Evolutionary conservation across 225 moss, liverwort and hornwort genomes (phyloP).

Genomic region (Bryum argenteum): DNA sequence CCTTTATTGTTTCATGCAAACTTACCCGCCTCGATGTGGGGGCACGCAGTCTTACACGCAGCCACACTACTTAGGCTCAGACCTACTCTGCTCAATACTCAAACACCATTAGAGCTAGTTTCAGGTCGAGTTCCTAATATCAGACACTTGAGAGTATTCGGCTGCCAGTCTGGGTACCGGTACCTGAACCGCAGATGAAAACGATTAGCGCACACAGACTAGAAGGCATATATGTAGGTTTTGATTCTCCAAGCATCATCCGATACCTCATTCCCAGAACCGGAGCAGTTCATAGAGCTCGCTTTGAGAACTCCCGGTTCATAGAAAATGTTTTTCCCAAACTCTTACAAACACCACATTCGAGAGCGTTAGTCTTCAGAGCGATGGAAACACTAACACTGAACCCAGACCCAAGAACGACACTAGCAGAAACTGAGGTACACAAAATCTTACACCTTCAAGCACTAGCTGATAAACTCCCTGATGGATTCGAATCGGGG

Average conservation of each 20-base stretch:
- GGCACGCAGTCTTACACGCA: neutral
- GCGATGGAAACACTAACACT: neutral
- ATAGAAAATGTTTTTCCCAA: neutral
- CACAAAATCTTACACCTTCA: neutral
- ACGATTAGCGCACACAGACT: neutral
- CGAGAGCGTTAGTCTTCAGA: too few species aligned
- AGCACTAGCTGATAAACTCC: neutral
- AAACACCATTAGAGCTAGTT: neutral
- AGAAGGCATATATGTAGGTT: neutral
- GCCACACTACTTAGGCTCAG: neutral
- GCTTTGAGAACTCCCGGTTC: neutral
- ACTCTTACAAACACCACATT: neutral
- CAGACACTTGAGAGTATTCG: neutral
- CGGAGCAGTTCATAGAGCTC: neutral
- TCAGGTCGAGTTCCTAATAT: neutral
- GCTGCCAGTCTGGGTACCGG: neutral
- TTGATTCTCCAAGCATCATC: neutral
- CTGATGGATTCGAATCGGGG: neutral
- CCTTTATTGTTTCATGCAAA: neutral
- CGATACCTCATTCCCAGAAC: neutral
- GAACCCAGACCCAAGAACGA: neutral
- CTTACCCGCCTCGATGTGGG: neutral
- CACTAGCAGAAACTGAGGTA: neutral
- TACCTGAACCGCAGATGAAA: neutral
- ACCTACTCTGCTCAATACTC: neutral